Conservation (phyloP, 257 asterid species). For the Voacanga thouarsii region DNA sequence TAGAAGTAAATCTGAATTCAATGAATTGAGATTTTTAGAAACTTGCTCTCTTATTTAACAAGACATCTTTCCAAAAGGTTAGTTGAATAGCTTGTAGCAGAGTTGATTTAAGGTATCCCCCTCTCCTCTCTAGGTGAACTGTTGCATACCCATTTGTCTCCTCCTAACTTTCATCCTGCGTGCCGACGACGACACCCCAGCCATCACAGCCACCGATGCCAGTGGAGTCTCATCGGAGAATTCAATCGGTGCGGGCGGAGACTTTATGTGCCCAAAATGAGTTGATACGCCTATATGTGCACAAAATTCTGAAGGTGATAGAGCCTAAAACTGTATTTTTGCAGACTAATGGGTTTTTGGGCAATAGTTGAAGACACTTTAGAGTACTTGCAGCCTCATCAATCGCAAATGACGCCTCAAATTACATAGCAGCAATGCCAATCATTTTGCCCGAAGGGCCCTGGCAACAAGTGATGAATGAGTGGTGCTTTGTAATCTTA, state of each 20-base stretch:
- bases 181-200: slow-evolving; percentile 11
- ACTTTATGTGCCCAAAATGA: too few relatives aligned
- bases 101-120: too few relatives aligned
- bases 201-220: not conserved
- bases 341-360: slow-evolving; percentile 22
- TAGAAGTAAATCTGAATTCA: too few relatives aligned
- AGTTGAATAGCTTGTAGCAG: too few relatives aligned
- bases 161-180: not conserved
- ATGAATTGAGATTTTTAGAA: too few relatives aligned
- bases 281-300: too few relatives aligned
- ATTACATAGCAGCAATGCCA: slow-evolving; percentile 85
- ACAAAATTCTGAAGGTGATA: too few relatives aligned
- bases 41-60: too few relatives aligned
- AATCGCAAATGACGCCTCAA: slow-evolving; percentile 41
- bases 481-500: not conserved
- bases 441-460: slow-evolving; percentile 83
- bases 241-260: slow-evolving; percentile 28
- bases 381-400: slow-evolving; percentile 48
- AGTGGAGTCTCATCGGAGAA: slow-evolving; percentile 23
- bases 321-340: too few relatives aligned
- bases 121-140: too few relatives aligned
- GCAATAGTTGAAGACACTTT: slow-evolving; percentile 26
- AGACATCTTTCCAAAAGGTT: too few relatives aligned
- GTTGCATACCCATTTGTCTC: slow-evolving; percentile 35
- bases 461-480: slow-evolving; percentile 61